Evolutionary conservation across 2,329 filamentous ascomycete species (phyloP).

Genomic region (Arthrobotrys megalospora): DNA sequence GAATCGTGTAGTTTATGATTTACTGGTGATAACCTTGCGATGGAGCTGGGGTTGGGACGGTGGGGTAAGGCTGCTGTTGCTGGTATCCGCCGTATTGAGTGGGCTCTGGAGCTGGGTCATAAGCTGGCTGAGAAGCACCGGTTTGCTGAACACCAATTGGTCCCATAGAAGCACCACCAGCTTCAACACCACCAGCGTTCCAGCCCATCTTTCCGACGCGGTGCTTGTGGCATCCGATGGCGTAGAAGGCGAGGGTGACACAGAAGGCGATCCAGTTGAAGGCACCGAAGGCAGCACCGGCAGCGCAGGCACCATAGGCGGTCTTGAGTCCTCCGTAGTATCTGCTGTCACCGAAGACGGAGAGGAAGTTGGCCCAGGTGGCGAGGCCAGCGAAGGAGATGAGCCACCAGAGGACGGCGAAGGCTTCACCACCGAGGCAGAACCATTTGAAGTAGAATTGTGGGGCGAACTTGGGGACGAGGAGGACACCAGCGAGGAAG

Average conservation of each 20-base stretch:
- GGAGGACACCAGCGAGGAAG: slow-evolving; percentile 55
- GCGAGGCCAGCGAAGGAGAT: slow-evolving; percentile 57
- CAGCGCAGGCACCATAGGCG: slow-evolving; percentile 52
- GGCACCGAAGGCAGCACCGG: slow-evolving; percentile 55
- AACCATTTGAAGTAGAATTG: slow-evolving; percentile 61
- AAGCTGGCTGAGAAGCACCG: slow-evolving; percentile 39
- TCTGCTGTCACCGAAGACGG: neutral
- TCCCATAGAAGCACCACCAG: slow-evolving; percentile 42
- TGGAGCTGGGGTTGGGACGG: slow-evolving; percentile 56
- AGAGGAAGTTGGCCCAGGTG: slow-evolving; percentile 43
- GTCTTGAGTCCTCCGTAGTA: slow-evolving; percentile 8
- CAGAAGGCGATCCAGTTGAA: slow-evolving; percentile 60
- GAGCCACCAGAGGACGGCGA: slow-evolving; percentile 61
- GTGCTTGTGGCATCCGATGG: slow-evolving; percentile 54
- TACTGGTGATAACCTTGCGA: slow-evolving; percentile 50
- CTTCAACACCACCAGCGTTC: slow-evolving; percentile 43
- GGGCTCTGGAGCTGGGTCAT: slow-evolving; percentile 30
- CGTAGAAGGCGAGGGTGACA: slow-evolving; percentile 57
- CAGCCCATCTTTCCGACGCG: slow-evolving; percentile 35
- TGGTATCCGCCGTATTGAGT: slow-evolving; percentile 41
- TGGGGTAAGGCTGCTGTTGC: slow-evolving; percentile 50
- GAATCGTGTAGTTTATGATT: neutral
- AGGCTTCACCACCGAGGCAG: slow-evolving; percentile 54
- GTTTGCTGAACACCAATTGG: slow-evolving; percentile 52
- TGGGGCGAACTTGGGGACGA: slow-evolving; percentile 54